Base-by-base conservation (phyloP, 495 filamentous ascomycete species). In the Penicillium parvum region DNA sequence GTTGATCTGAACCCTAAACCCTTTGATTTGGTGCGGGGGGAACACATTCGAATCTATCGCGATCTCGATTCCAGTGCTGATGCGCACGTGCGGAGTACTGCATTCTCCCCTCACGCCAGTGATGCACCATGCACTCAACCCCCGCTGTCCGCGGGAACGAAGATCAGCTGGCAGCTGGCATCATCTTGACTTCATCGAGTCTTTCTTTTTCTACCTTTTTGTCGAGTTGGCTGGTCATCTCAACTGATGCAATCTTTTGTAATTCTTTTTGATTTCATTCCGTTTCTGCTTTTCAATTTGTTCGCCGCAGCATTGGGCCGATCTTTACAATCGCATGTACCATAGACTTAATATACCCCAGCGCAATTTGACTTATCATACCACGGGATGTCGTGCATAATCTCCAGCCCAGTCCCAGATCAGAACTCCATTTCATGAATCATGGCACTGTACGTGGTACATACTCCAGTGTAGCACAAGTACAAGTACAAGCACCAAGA, bases 261-360 rank as follows among this genome's bases (percentile, higher is more conserved):
- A 43, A 49, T 53, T 39, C 41, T 50, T 28, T 27, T 30, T 34
- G 3, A 12, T 35, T 46, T 47, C 43, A 40, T 38, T 25, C 52
- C 37, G 41, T 41, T 16, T 52, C 39, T 49, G 49, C 14, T 49
- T 39, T 37, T 49, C 40, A 21, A 21, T 44, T 49, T 34, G 40
- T 43, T 29, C 42, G 50, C 47, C 45, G 40, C 35, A 43, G 47
- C 49, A 55, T 54, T 45, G 49, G 47, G 50, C 50, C 54, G 50
- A 50, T 49, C 53, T 38, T 55, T 54, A 62, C 58, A 55, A 50
- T 59, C 55, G 60, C 59, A 58, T 70, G 64, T 70, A 68, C 53
- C 60, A 70, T 70, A 70, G 66, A 70, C 58, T 62, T 66, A 68
- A 65, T 68, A 70, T 70, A 70, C 66, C 66, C 46, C 63, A 56